Conservation (phyloP, 805 yeast genomes). For the Pichia heedii region DNA sequence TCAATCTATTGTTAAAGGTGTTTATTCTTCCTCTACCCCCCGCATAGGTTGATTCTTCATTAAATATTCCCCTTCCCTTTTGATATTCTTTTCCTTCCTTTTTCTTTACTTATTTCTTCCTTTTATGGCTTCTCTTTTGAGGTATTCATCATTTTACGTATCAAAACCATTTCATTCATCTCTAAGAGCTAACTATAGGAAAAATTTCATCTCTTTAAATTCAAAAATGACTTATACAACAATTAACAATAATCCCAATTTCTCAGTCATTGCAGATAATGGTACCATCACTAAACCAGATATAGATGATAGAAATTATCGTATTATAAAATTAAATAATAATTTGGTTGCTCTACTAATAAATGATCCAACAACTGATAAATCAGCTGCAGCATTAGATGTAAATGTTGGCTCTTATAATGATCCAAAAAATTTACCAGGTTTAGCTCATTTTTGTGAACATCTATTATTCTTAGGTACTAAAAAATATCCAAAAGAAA, state of each 20-base stretch:
- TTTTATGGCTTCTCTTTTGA: too few species aligned
- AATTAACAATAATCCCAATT: conserved; percentile 3
- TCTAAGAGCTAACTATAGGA: too few species aligned
- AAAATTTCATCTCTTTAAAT: too few species aligned
- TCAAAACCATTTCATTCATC: too few species aligned
- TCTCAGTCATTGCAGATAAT: conserved; percentile 14
- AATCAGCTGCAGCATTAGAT: conserved; percentile 71
- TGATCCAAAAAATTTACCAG: conserved; percentile 56
- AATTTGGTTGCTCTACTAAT: conserved; percentile 53
- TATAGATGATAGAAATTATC: conserved; percentile 68
- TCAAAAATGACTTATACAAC: too few species aligned
- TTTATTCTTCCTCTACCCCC: too few species aligned
- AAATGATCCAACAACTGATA: conserved; percentile 61
- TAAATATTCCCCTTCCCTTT: too few species aligned
- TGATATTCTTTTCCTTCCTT: too few species aligned
- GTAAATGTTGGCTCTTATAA: conserved; percentile 71
- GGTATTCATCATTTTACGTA: too few species aligned
- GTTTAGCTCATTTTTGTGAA: conserved; percentile 73
- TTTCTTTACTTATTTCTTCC: too few species aligned
- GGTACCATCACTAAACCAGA: conserved; percentile 32
- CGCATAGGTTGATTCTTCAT: too few species aligned
- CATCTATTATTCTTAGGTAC: conserved; percentile 77
- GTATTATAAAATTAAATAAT: conserved; percentile 52
- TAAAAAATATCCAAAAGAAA: conserved; percentile 63
- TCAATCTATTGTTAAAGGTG: too few species aligned